These are phyloP conservation scores for Periconia sp. DNA, from an alignment of 2,329 filamentous ascomycete species.

Conservation along the genomic window DNA sequence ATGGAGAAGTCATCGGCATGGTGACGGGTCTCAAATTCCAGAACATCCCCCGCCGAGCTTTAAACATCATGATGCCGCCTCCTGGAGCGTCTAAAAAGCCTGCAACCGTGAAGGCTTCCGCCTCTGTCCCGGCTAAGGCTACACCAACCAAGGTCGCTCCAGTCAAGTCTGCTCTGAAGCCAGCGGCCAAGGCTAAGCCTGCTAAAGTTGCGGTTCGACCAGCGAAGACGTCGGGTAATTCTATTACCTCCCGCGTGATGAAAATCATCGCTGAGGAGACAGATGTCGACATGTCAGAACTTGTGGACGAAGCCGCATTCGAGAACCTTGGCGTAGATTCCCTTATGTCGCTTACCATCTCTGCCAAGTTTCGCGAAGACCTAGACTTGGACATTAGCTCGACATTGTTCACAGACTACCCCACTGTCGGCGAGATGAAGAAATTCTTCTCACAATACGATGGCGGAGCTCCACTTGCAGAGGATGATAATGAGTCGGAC, in stretches of 20 bases:
- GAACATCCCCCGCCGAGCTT: constrained; percentile 68
- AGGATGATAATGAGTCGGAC: constrained; percentile 51
- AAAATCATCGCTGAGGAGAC: constrained; percentile 72
- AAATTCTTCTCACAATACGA: constrained; percentile 59
- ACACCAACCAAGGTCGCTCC: constrained; percentile 61
- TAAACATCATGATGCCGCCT: constrained; percentile 71
- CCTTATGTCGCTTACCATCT: constrained; percentile 65
- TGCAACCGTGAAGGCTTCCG: constrained; percentile 31
- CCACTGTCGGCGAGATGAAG: constrained; percentile 67
- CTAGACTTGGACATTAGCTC: constrained; percentile 65
- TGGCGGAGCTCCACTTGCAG: constrained; percentile 42
- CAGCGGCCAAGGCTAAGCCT: constrained; percentile 46
- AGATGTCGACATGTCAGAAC: constrained; percentile 63
- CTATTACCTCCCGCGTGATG: constrained; percentile 61
- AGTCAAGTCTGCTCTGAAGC: constrained; percentile 47
- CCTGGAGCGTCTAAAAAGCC: constrained; percentile 51
- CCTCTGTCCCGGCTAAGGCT: constrained; percentile 41
- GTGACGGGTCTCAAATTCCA: constrained; percentile 70
- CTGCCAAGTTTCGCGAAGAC: constrained; percentile 67
- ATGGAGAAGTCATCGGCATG: constrained; percentile 64
- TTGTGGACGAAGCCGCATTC: constrained; percentile 65
- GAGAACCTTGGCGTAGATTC: constrained; percentile 69
- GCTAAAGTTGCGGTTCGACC: no score
- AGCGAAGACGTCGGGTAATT: constrained; percentile 55
- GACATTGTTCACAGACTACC: constrained; percentile 65